Base-by-base conservation (phyloP, 2,329 filamentous ascomycete species). In the Ascochyta koolunga region DNA sequence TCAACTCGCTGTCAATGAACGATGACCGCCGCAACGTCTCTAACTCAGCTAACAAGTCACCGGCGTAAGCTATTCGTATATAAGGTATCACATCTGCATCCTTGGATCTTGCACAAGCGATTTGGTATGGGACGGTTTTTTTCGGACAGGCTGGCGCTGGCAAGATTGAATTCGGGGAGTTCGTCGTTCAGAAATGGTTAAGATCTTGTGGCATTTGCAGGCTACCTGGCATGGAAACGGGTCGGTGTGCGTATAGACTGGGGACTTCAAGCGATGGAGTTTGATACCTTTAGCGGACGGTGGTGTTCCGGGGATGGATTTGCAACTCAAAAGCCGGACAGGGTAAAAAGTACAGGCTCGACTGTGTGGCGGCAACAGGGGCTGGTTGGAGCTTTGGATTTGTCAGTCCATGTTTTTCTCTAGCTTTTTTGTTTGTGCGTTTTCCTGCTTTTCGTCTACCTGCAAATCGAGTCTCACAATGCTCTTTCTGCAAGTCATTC, bases 1-100 rank as follows among this genome's bases (percentile, higher is more conserved):
- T 95, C 54, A 84, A 86, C 50, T 84, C 86, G 43, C 82, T 95
- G 46, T 86, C 86, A 32, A 89, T 95, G 64, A 85, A 86, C 70
- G 87, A 80, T 36, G 77, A 79, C 69, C 76, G 78, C 45, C 78
- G 79, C 63, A 79, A 79, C 52, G 75, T 72, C 16, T 66, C 68
- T n/a, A 73, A 69, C 61, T 56, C 72, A 31, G 65, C 71, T 46
- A 75, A 67, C 67, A 76, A 76, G 64, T 76, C 73, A 42, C 74
- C 74, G 38, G 71, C 73, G 53, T 76, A 76, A 66, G 56, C 52
- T 42, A 52, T 53, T 61, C 65, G 70, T 71, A 67, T 57, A 72
- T 69, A 73, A 60, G 62, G 58, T 65, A 70, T 70, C 64, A 63
- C 65, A 66, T 66, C 59, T 64, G 54, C 55, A 64, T 59, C 65